phyloP scores from a whole-genome alignment of 495 filamentous ascomycete genomes.

The Entonaema liquescens region DNA sequence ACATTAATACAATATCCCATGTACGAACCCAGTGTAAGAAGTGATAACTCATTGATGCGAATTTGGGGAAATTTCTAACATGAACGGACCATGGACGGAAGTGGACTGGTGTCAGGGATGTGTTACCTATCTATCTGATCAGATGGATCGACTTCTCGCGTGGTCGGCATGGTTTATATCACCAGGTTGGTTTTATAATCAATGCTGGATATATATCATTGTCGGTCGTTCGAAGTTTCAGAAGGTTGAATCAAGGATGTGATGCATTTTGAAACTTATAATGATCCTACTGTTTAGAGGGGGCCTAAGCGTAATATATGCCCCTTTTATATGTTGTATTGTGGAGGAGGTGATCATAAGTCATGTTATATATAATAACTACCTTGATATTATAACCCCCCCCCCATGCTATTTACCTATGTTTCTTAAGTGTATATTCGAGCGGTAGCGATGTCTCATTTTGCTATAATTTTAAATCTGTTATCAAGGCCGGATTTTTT shows the following conservation, averaged over 20 bases:
- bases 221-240: constrained; percentile 34
- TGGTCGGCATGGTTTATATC: constrained; percentile 27
- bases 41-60: constrained; percentile 22
- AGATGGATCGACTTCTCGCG: constrained; percentile 40
- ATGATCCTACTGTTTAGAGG: constrained; percentile 19
- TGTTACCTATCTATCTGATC: constrained; percentile 24
- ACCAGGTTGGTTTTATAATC: background rate
- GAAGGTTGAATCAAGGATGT: constrained; percentile 16
- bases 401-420: background rate
- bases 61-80: background rate
- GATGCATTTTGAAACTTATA: constrained; percentile 37
- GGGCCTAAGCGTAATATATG: constrained; percentile 44
- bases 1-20: too few species aligned
- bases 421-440: background rate
- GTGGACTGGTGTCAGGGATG: constrained; percentile 36
- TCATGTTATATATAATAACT: too few species aligned
- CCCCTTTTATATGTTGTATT: constrained; percentile 25
- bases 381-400: constrained; percentile 29
- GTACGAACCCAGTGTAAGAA: too few species aligned
- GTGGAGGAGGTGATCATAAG: constrained; percentile 20
- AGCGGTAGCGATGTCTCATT: background rate
- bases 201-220: constrained; percentile 16
- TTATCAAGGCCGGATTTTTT: background rate
- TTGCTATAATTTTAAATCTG: background rate
- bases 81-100: constrained; percentile 14